Evolutionary conservation across 768 basidiomycete genomes (phyloP).

Genomic region (Coprinellus micaceus): DNA sequence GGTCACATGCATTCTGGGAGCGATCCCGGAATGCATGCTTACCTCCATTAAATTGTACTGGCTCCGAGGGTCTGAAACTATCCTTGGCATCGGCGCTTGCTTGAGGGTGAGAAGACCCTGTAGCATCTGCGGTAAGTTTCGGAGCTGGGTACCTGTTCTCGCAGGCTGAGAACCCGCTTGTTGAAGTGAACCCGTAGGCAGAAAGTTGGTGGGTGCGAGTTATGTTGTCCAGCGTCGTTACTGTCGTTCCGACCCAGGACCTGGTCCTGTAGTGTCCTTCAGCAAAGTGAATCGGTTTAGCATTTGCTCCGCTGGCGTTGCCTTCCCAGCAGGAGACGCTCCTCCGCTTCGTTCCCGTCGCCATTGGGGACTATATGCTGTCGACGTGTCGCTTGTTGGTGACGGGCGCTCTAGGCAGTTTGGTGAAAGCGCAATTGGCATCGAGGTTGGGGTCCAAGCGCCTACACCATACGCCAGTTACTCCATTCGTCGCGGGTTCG

Average conservation of each 20-base stretch:
- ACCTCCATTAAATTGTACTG: no score
- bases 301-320: constrained; percentile 52
- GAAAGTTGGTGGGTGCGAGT: constrained; percentile 60
- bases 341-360: constrained; percentile 47
- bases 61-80: no score
- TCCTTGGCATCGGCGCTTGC: no score
- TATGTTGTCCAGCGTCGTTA: constrained; percentile 53
- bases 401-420: constrained; percentile 6
- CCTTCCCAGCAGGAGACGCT: constrained; percentile 46
- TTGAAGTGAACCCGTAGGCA: constrained; percentile 62
- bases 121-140: no score
- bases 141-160: constrained; percentile 37
- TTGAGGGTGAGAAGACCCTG: no score
- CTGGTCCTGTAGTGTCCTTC: constrained; percentile 47
- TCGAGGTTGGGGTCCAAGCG: background rate
- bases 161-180: constrained; percentile 28
- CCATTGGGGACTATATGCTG: constrained; percentile 34
- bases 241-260: constrained; percentile 78
- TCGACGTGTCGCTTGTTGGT: constrained; percentile 4
- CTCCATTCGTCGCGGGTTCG: constrained; percentile 2
- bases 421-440: background rate
- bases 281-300: constrained; percentile 55
- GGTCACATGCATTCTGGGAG: no score
- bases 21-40: no score
- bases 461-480: no score